Percentiles rank a stretch among this genome's conserved stretches.
phyloP scores from a whole-genome alignment of 306 rosid species.

The Trifolium pratense region DNA sequence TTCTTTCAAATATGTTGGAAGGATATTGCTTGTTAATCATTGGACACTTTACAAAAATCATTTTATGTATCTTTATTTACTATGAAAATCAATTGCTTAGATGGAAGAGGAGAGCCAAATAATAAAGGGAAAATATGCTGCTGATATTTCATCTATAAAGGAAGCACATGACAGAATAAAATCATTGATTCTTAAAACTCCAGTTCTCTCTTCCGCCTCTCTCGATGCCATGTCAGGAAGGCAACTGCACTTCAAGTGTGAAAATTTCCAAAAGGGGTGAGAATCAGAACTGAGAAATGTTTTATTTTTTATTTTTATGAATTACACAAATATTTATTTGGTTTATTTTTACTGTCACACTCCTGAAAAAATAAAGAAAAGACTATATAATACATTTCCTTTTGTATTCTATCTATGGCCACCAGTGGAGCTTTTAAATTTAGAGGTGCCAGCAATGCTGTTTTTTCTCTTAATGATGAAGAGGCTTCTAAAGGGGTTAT shows the following conservation, averaged over 20 bases:
- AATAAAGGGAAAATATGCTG: conserved; percentile 68
- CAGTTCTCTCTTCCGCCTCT: conserved; percentile 67
- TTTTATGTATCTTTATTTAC: conserved; percentile 25
- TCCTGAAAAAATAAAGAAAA: not conserved
- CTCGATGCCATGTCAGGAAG: conserved; percentile 73
- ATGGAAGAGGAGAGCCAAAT: conserved; percentile 63
- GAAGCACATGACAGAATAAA: conserved; percentile 71
- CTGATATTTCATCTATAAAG: conserved; percentile 75
- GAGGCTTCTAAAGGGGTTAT: conserved; percentile 87
- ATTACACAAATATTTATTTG: not conserved
- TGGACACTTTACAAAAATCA: not conserved
- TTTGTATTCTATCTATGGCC: conserved; percentile 25
- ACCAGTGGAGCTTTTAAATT: conserved; percentile 87
- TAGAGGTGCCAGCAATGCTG: conserved; percentile 95
- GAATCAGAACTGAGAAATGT: conserved; percentile 18
- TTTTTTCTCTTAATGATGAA: conserved; percentile 70
- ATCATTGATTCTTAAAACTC: conserved; percentile 66
- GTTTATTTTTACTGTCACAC: no score
- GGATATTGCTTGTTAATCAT: not conserved
- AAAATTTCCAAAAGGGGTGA: conserved; percentile 89
- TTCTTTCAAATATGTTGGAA: not conserved
- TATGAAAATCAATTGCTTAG: conserved; percentile 26
- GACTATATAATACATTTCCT: conserved; percentile 8
- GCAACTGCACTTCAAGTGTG: conserved; percentile 82
- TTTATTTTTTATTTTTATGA: conserved; percentile 23